Conservation (phyloP, 1,284 basidiomycete species). For the Pterula multifida region DNA sequence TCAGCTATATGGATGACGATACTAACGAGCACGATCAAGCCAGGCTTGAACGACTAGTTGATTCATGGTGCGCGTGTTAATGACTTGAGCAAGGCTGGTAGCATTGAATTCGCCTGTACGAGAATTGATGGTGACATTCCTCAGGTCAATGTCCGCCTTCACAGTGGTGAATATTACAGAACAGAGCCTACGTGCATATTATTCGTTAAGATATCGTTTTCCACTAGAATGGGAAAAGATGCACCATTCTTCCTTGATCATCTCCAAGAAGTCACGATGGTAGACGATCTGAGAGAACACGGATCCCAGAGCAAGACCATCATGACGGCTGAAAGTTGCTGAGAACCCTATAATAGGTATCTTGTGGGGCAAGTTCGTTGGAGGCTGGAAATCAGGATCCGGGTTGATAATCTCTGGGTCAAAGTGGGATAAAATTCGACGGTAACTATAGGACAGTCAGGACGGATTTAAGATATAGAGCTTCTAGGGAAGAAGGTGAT, state of each 20-base stretch:
- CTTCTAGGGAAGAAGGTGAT: no score
- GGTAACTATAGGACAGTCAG: conserved; percentile 40
- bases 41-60: conserved; percentile 69
- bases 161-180: conserved; percentile 78
- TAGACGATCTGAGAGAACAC: conserved; percentile 91
- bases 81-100: conserved; percentile 61
- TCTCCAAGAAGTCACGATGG: conserved; percentile 84
- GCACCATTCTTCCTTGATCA: conserved; percentile 90
- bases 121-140: conserved; percentile 50
- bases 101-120: conserved; percentile 72
- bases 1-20: conserved; percentile 6
- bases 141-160: conserved; percentile 60
- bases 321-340: conserved; percentile 89
- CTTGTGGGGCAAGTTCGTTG: conserved; percentile 26
- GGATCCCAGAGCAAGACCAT: conserved; percentile 80
- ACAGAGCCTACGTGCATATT: conserved; percentile 51
- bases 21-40: conserved; percentile 66
- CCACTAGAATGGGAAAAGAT: conserved; percentile 9
- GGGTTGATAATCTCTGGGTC: conserved; percentile 47
- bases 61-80: conserved; percentile 73
- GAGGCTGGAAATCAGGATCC: conserved; percentile 22
- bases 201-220: background rate
- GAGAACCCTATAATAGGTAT: conserved; percentile 92
- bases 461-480: background rate
- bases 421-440: conserved; percentile 68